Percentiles rank a stretch among this genome's conserved stretches.
phyloP scores from a whole-genome alignment of 1,139 yeast species.

The Taphrina deformans region DNA sequence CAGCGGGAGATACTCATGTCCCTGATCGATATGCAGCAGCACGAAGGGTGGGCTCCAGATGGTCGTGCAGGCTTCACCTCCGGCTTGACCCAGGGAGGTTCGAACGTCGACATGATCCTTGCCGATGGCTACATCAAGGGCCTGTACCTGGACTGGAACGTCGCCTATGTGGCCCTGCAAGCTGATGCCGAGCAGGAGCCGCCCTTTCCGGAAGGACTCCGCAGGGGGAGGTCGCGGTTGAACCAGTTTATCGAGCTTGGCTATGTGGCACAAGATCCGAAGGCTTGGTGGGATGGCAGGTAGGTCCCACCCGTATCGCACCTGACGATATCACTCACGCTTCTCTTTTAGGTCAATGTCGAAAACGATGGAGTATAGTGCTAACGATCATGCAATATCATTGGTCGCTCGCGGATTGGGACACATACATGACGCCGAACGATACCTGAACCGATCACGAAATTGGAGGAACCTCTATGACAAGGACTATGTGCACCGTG shows the following conservation, averaged over 20 bases:
- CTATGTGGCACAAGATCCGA: slow-evolving; percentile 28
- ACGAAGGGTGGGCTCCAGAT: slow-evolving; percentile 31
- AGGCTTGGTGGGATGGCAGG: slow-evolving; percentile 33
- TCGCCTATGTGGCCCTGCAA: slow-evolving; percentile 14
- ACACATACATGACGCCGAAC: slow-evolving; percentile 9
- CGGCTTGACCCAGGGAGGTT: slow-evolving; percentile 29
- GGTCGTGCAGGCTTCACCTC: slow-evolving; percentile 31
- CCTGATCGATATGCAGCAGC: slow-evolving; percentile 26
- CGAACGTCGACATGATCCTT: slow-evolving; percentile 29
- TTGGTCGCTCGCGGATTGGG: slow-evolving; percentile 23
- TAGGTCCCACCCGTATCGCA: too few relatives aligned
- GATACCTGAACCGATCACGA: slow-evolving; percentile 14
- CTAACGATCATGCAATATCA: slow-evolving; percentile 29
- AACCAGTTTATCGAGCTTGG: slow-evolving; percentile 17
- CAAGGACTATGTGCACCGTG: slow-evolving; percentile 13
- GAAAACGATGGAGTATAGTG: slow-evolving; percentile 31
- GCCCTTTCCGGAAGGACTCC: slow-evolving; percentile 24
- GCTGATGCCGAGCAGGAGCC: slow-evolving; percentile 26
- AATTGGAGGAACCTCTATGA: slow-evolving; percentile 26
- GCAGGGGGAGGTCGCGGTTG: slow-evolving; percentile 22
- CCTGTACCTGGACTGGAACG: slow-evolving; percentile 11
- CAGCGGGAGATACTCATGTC: slow-evolving; percentile 16
- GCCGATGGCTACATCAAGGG: slow-evolving; percentile 29
- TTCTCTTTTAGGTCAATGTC: slow-evolving; percentile 9
- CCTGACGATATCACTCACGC: too few relatives aligned